Evolutionary conservation across 139 green algal species (phyloP).

Genomic region (Raphidocelis subcapitata): DNA sequence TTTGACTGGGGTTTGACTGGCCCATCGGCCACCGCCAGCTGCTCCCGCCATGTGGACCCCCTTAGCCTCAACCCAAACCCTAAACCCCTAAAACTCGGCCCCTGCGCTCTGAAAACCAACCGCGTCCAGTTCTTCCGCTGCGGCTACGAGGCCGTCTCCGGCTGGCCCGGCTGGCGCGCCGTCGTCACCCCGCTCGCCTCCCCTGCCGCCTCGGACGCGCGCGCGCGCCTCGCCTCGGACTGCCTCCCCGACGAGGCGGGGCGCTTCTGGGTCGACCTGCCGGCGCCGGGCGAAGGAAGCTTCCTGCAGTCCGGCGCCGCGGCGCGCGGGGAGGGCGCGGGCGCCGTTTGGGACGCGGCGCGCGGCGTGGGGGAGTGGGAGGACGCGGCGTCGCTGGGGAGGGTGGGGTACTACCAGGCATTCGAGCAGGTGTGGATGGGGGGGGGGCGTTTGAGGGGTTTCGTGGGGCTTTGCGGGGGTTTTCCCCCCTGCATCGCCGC

Average conservation of each 20-base stretch:
- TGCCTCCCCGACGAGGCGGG: background rate
- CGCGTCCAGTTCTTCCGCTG: slow-evolving; percentile 69
- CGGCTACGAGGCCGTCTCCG: slow-evolving; percentile 35
- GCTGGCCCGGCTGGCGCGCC: slow-evolving; percentile 62
- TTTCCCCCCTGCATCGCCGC: no score
- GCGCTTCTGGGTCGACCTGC: slow-evolving; percentile 49
- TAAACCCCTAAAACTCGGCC: slow-evolving; percentile 44
- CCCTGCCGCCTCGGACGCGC: no score
- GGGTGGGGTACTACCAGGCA: slow-evolving; percentile 22
- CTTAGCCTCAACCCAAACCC: no score
- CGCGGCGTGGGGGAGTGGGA: background rate
- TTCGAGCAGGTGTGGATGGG: slow-evolving; percentile 53
- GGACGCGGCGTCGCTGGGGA: no score
- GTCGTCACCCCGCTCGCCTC: slow-evolving; percentile 43
- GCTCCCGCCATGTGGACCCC: no score
- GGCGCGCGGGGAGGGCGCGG: background rate
- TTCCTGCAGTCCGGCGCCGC: slow-evolving; percentile 18
- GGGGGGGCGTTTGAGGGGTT: no score
- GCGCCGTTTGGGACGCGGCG: background rate
- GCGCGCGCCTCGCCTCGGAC: no score
- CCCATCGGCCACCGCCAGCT: no score
- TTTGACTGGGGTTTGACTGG: no score
- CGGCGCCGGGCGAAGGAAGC: slow-evolving; percentile 26
- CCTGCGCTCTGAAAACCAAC: slow-evolving; percentile 55
- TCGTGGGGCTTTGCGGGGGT: no score